These are phyloP conservation scores for Emmonsiellopsis sp. DNA, from an alignment of 2,329 filamentous ascomycete species.

Conservation along the genomic window DNA sequence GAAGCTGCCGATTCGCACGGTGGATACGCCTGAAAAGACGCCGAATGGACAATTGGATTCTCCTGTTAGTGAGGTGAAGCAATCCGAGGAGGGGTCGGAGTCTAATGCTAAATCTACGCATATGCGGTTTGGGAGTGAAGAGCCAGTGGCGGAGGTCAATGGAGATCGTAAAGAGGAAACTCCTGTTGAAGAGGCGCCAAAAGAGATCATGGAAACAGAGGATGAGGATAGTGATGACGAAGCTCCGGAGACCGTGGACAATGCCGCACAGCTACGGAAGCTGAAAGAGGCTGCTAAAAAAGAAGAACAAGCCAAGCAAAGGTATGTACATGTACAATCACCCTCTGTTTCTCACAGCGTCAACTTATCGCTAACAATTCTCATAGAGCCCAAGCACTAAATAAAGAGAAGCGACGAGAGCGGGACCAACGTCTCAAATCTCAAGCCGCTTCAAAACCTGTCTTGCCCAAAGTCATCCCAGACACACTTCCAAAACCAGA, in stretches of 20 bases:
- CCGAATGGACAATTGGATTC: background rate
- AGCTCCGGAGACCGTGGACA: constrained; percentile 34
- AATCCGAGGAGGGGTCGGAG: background rate
- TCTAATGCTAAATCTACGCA: constrained; percentile 18
- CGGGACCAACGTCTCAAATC: constrained; percentile 30
- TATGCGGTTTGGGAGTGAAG: constrained; percentile 34
- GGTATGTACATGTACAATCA: constrained; percentile 18
- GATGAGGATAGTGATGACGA: constrained; percentile 29
- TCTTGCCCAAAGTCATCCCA: background rate
- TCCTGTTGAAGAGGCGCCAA: constrained; percentile 14
- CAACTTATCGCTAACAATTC: background rate
- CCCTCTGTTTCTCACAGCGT: background rate
- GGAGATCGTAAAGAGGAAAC: constrained; percentile 12
- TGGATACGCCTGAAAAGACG: background rate
- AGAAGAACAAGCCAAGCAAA: constrained; percentile 27
- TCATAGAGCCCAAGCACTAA: constrained; percentile 19
- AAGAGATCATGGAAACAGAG: constrained; percentile 4
- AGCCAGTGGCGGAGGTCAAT: constrained; percentile 20
- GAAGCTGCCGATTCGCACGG: background rate
- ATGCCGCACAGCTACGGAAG: constrained; percentile 28
- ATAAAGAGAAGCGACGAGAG: constrained; percentile 31
- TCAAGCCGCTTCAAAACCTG: constrained; percentile 18
- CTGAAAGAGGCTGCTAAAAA: constrained; percentile 31
- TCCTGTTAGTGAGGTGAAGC: background rate
- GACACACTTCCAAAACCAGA: constrained; percentile 15